These are phyloP conservation scores for Penicillium simplicissimum DNA, from an alignment of 495 filamentous ascomycete species.

Conservation along the genomic window DNA sequence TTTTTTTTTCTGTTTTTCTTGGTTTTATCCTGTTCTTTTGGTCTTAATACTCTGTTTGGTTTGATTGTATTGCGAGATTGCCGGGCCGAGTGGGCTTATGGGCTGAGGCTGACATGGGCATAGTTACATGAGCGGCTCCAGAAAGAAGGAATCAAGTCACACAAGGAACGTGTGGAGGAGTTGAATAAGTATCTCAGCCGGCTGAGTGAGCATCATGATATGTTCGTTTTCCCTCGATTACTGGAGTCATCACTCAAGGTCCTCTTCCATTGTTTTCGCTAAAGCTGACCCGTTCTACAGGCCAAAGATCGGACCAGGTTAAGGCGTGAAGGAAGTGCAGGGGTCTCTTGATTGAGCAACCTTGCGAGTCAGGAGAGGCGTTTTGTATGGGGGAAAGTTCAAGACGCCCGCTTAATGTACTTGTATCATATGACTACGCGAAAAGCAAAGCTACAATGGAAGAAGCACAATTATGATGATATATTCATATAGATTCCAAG, in stretches of 20 bases:
- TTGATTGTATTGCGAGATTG: background rate
- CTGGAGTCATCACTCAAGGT: background rate
- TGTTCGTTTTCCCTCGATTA: conserved; percentile 52
- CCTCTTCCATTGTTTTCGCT: background rate
- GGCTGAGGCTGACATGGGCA: background rate
- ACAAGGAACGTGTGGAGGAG: conserved; percentile 95
- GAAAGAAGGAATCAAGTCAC: conserved; percentile 85
- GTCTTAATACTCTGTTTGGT: background rate
- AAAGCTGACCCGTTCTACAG: conserved; percentile 30
- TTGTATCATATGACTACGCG: conserved; percentile 11
- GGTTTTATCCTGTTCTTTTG: background rate
- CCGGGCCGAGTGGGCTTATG: background rate
- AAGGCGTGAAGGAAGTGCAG: background rate
- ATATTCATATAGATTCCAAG: conserved; percentile 13
- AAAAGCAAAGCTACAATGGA: background rate
- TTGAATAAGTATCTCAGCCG: conserved; percentile 89
- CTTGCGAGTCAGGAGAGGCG: background rate
- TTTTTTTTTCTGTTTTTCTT: too few relatives aligned
- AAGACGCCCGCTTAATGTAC: background rate
- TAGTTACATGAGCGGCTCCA: conserved; percentile 72
- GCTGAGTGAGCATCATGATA: conserved; percentile 96
- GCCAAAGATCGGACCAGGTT: conserved; percentile 78
- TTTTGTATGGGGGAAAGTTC: background rate
- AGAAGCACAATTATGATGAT: background rate
- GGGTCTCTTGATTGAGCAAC: background rate